Percentiles rank a stretch among this genome's conserved stretches.
Evolutionary conservation across 2,329 filamentous ascomycete species (phyloP).

Genomic region (Macrophomina tecta): DNA sequence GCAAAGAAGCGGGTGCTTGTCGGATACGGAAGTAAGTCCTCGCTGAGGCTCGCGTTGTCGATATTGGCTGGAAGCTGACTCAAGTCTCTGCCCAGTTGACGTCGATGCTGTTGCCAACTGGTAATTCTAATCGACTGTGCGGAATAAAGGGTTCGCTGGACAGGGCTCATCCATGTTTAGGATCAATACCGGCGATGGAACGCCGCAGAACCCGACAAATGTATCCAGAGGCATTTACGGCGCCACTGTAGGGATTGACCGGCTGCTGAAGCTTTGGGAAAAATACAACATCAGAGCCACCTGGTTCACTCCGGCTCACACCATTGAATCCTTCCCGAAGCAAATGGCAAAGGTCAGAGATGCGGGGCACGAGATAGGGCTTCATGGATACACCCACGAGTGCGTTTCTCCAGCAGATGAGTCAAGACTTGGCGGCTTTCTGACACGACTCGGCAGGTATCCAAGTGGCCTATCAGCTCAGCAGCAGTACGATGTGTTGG

Average conservation of each 20-base stretch:
- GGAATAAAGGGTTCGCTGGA: not conserved
- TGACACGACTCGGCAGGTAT: not conserved
- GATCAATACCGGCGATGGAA: constrained; percentile 50
- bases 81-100: constrained; percentile 36
- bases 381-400: constrained; percentile 51
- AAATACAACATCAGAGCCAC: constrained; percentile 51
- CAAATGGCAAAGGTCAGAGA: constrained; percentile 54
- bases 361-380: constrained; percentile 50
- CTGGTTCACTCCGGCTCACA: constrained; percentile 51
- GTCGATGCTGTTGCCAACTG: constrained; percentile 49
- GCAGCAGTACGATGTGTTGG: constrained; percentile 48
- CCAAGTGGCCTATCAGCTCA: not conserved
- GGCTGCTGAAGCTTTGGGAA: constrained; percentile 49
- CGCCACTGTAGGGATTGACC: constrained; percentile 48
- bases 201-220: constrained; percentile 47
- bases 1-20: constrained; percentile 46
- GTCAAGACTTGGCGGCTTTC: constrained; percentile 20
- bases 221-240: constrained; percentile 49
- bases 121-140: constrained; percentile 28
- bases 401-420: constrained; percentile 36
- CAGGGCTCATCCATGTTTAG: constrained; percentile 28
- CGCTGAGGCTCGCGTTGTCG: not conserved
- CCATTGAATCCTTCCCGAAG: constrained; percentile 56
- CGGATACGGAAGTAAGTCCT: constrained; percentile 42
- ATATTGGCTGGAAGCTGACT: not conserved